Base-by-base conservation (phyloP, 495 filamentous ascomycete species). In the Tetracladium marchalianum region DNA sequence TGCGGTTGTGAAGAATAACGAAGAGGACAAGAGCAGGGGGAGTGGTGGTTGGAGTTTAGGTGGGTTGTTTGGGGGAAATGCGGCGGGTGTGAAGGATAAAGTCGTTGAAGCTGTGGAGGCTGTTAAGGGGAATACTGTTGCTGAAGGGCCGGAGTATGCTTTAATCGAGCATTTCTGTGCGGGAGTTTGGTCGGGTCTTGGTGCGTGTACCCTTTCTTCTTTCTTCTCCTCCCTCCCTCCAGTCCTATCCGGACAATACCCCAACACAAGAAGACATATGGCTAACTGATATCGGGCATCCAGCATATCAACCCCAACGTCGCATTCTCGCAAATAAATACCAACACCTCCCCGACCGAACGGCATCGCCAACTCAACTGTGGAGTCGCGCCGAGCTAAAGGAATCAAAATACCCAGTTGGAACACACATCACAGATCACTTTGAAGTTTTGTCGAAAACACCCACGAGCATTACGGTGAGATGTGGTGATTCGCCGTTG, bases 401-500 rank as follows among this genome's bases (percentile, higher is more conserved):
- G 16, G 40, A 54, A 13, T 74, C 67, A 24, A 65, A 49, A 31
- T 88, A 83, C 59, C 70, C 78, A 19, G 62, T 72, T 33, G 82
- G 82, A 19, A 81, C 82, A 16, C 59, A 73, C 24, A 74, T 86
- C 54, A 82, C 79, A 19, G 83, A 88, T 57, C 82, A 88, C 62
- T 87, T 88, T 60, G 80, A 88, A 61, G 82, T 88, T 0, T 62
- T 88, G 2, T 75, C 77, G 48, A 81, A 83, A 60, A 76, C 71
- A 13, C 66, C 75, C 7, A 72, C 72, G 19, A 65, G 68, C 24
- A 81, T 86, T 37, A 59, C 74, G 5, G 71, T 86, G 24, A 76
- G 84, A 13, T 81, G 78, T 55, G 84, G 82, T 18, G 82, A 80
- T 47, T 76, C 76, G 4, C 84, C 84, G 0, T 66, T 77, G 41